These are phyloP conservation scores for Chloromonas sp. DNA, from an alignment of 163 green algal genomes.

Conservation along the genomic window DNA sequence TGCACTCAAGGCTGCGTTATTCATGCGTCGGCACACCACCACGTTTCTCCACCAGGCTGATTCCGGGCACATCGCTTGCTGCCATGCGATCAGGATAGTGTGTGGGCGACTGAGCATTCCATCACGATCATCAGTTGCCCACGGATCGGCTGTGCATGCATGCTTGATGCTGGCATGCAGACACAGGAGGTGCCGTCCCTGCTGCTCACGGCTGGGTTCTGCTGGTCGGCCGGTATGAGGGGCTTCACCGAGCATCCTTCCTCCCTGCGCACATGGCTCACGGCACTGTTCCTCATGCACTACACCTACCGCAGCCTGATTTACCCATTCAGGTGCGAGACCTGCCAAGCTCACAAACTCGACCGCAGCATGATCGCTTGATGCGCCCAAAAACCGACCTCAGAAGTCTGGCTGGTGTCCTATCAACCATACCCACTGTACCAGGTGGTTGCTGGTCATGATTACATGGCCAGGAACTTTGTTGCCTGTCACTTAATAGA, in stretches of 20 bases:
- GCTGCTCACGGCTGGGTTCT: conserved; percentile 4
- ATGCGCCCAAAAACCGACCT: too few species aligned
- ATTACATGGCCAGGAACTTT: too few species aligned
- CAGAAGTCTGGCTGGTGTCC: too few species aligned
- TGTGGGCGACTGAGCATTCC: not conserved
- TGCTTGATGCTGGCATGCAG: conserved; percentile 8
- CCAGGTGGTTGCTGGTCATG: too few species aligned
- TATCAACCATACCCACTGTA: too few species aligned
- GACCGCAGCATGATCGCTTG: too few species aligned
- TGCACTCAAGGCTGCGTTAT: too few species aligned
- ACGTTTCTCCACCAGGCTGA: not conserved
- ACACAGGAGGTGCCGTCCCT: conserved; percentile 35
- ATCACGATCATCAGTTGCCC: not conserved
- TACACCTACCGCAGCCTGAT: conserved; percentile 41
- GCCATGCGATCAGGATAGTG: not conserved
- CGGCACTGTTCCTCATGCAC: conserved; percentile 32
- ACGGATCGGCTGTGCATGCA: not conserved
- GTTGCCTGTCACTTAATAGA: too few species aligned
- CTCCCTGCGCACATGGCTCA: conserved; percentile 10
- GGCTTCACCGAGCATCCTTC: conserved; percentile 8
- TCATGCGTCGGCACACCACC: not conserved
- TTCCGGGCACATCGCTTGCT: not conserved
- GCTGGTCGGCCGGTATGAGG: not conserved
- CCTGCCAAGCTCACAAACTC: too few species aligned
- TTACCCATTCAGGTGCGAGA: conserved; percentile 21